These are phyloP conservation scores for Oryza meridionalis DNA, from an alignment of 176 grass and related monocot genomes.

Conservation along the genomic window DNA sequence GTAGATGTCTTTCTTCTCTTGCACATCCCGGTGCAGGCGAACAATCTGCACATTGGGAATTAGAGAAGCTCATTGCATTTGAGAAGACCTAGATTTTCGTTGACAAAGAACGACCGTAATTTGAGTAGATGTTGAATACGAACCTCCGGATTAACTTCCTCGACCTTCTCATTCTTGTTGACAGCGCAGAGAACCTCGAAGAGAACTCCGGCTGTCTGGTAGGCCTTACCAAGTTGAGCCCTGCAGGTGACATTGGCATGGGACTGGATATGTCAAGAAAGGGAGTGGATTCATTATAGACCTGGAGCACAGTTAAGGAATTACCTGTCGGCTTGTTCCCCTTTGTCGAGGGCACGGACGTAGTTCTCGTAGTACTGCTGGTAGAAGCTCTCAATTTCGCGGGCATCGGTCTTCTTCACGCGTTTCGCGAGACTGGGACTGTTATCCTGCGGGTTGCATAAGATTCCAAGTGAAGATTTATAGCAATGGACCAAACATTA, in stretches of 20 bases:
- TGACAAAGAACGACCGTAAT: conserved; percentile 14
- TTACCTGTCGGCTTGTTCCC: conserved; percentile 92
- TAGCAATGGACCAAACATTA: no score
- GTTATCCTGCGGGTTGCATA: conserved; percentile 68
- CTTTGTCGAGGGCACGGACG: conserved; percentile 82
- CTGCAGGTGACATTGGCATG: conserved; percentile 40
- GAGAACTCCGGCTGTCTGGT: conserved; percentile 89
- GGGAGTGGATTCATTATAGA: conserved; percentile 21
- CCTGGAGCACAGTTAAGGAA: conserved; percentile 4
- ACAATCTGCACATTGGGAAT: conserved; percentile 63
- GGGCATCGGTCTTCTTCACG: conserved; percentile 86
- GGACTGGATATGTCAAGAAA: not conserved
- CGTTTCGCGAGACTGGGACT: conserved; percentile 79
- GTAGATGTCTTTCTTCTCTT: conserved; percentile 94
- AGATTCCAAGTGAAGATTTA: not conserved
- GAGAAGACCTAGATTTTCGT: conserved; percentile 34
- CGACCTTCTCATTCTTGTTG: conserved; percentile 94
- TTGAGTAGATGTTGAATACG: conserved; percentile 18
- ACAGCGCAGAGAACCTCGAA: conserved; percentile 93
- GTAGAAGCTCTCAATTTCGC: conserved; percentile 96
- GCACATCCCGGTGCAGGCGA: conserved; percentile 71
- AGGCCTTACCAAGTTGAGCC: conserved; percentile 89
- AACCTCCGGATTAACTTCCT: conserved; percentile 91
- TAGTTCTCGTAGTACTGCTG: conserved; percentile 97
- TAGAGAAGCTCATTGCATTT: conserved; percentile 35